Percentiles rank a stretch among this genome's conserved stretches.
Conservation (phyloP, 148 eudicot species). For the Chenopodium suecicum region DNA sequence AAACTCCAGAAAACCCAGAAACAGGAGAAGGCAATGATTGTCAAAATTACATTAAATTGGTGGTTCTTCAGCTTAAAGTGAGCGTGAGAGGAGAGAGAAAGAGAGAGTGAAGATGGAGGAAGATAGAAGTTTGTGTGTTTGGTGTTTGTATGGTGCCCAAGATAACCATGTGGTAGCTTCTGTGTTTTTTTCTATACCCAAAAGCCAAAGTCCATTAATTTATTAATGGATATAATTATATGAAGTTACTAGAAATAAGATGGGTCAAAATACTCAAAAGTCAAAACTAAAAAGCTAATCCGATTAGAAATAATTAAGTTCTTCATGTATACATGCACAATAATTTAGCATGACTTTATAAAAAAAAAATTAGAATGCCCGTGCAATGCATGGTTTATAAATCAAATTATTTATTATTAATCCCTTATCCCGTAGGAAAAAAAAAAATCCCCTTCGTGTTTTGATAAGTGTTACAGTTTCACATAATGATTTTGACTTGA, state of each 20-base stretch:
- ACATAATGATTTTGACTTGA: too few relatives aligned
- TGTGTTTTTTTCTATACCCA: neutral
- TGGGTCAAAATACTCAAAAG: neutral
- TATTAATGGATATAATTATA: neutral
- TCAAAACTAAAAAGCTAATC: neutral
- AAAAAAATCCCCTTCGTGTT: too few relatives aligned
- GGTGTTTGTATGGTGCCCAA: constrained; percentile 28
- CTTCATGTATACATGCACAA: too few relatives aligned
- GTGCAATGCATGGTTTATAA: too few relatives aligned
- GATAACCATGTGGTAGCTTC: constrained; percentile 17
- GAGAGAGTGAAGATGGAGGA: constrained; percentile 1
- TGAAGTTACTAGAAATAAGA: neutral
- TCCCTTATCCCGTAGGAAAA: too few relatives aligned
- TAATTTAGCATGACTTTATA: too few relatives aligned
- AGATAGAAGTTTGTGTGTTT: constrained; percentile 13
- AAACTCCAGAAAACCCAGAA: constrained; percentile 26
- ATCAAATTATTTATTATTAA: too few relatives aligned
- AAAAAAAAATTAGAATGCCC: too few relatives aligned
- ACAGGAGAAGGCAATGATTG: neutral
- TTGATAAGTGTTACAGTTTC: too few relatives aligned
- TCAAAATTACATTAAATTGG: constrained; percentile 13
- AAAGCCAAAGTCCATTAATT: neutral
- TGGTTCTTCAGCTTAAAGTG: neutral
- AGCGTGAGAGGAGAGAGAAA: neutral
- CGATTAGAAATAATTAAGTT: too few relatives aligned